A percentile compares a stretch with the other conserved stretches of the same genome.
phyloP scores from a whole-genome alignment of 2,329 filamentous ascomycete species.

The Fulvia fulva region DNA sequence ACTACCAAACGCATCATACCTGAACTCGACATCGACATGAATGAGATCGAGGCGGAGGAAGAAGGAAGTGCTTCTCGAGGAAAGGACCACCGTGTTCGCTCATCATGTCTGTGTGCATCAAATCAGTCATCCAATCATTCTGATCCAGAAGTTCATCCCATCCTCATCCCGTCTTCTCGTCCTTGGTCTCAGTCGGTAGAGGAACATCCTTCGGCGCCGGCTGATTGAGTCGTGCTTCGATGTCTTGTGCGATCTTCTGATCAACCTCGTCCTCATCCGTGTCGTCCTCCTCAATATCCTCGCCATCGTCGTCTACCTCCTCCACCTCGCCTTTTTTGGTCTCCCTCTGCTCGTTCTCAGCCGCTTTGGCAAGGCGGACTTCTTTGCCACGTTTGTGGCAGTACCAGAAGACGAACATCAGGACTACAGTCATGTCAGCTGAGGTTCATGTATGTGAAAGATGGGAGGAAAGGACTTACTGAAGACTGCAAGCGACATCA shows the following conservation, averaged over 20 bases:
- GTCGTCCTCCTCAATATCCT: conserved; percentile 19
- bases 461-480: conserved; percentile 56
- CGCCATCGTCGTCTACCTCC: conserved; percentile 20
- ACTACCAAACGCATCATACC: no score
- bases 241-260: conserved; percentile 1
- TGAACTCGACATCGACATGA: no score
- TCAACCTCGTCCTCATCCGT: conserved; percentile 12
- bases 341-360: conserved; percentile 9
- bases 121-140: background rate
- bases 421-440: conserved; percentile 51
- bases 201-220: conserved; percentile 25
- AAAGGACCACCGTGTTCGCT: no score
- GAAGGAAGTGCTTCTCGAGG: no score
- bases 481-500: conserved; percentile 85
- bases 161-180: background rate
- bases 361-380: conserved; percentile 58
- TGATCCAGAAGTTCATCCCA: background rate
- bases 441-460: background rate
- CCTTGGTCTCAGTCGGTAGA: conserved; percentile 9
- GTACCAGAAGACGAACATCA: conserved; percentile 96
- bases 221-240: conserved; percentile 19
- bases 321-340: conserved; percentile 12
- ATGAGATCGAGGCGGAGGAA: no score
- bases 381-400: conserved; percentile 93
- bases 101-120: background rate